These are phyloP conservation scores for Trypanosoma congolense DNA, from an alignment of 208 protist genomes.

Conservation along the genomic window DNA sequence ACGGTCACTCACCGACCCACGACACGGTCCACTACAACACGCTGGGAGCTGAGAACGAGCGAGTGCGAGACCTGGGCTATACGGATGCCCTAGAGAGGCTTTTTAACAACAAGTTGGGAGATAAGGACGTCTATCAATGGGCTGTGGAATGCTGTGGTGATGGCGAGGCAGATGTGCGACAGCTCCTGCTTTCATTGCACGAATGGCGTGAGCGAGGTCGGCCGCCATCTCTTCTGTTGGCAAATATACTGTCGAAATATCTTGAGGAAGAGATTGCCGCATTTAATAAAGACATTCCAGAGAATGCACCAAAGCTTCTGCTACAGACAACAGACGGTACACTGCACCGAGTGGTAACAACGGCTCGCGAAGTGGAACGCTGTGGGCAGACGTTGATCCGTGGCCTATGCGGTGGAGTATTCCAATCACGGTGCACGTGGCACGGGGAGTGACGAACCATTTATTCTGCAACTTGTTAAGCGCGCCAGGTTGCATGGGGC, in stretches of 20 bases:
- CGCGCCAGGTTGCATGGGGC: conserved; percentile 26
- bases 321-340: conserved; percentile 18
- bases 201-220: conserved; percentile 78
- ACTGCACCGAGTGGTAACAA: conserved; percentile 11
- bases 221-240: conserved; percentile 57
- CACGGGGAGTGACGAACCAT: conserved; percentile 55
- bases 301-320: conserved; percentile 50
- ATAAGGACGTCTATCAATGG: conserved; percentile 58
- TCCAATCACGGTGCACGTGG: conserved; percentile 22
- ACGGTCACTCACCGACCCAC: conserved; percentile 68
- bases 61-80: conserved; percentile 51
- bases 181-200: conserved; percentile 71
- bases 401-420: conserved; percentile 50
- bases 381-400: conserved; percentile 71
- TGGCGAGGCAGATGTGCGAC: conserved; percentile 45
- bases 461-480: conserved; percentile 63
- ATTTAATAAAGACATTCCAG: conserved; percentile 73
- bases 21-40: conserved; percentile 63
- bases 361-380: conserved; percentile 25
- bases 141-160: conserved; percentile 47
- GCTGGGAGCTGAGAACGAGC: conserved; percentile 43
- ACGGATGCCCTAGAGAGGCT: conserved; percentile 65
- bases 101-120: conserved; percentile 75
- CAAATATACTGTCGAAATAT: conserved; percentile 54
- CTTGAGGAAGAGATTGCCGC: conserved; percentile 58